Evolutionary conservation across 2,329 filamentous ascomycete species (phyloP).

Genomic region (Chlorencoelia australis): DNA sequence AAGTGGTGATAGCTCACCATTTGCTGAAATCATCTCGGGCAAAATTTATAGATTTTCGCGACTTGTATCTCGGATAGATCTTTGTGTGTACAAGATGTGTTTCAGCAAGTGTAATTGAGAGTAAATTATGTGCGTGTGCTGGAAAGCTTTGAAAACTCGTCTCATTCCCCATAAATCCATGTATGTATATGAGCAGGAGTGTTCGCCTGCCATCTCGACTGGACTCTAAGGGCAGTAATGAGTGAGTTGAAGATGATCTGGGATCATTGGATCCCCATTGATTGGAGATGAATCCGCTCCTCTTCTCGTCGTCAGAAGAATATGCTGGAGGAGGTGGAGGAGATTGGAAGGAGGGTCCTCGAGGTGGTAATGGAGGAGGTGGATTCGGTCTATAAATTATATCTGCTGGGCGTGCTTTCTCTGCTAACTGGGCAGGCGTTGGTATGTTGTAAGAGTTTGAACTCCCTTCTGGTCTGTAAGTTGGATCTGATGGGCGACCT

Average conservation of each 20-base stretch:
- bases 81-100: constrained; percentile 80
- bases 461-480: too few species aligned
- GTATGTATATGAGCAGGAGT: constrained; percentile 72
- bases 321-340: constrained; percentile 25
- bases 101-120: constrained; percentile 55
- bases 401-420: constrained; percentile 14
- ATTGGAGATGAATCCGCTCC: constrained; percentile 22
- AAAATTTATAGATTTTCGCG: constrained; percentile 59
- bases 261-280: constrained; percentile 27
- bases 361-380: constrained; percentile 23
- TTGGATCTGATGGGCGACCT: constrained; percentile 6
- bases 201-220: constrained; percentile 32
- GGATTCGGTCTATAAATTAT: constrained; percentile 7
- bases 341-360: constrained; percentile 12
- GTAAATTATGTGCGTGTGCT: constrained; percentile 69
- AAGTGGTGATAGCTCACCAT: constrained; percentile 42
- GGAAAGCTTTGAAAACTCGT: constrained; percentile 83
- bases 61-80: constrained; percentile 72
- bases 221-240: constrained; percentile 24
- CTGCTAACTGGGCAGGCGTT: constrained; percentile 16
- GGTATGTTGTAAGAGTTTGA: constrained; percentile 14
- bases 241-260: constrained; percentile 26
- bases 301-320: constrained; percentile 18
- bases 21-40: constrained; percentile 74
- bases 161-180: constrained; percentile 85